These are phyloP conservation scores for Stereum hirsutum DNA, from an alignment of 1,284 basidiomycete genomes.

Conservation along the genomic window DNA sequence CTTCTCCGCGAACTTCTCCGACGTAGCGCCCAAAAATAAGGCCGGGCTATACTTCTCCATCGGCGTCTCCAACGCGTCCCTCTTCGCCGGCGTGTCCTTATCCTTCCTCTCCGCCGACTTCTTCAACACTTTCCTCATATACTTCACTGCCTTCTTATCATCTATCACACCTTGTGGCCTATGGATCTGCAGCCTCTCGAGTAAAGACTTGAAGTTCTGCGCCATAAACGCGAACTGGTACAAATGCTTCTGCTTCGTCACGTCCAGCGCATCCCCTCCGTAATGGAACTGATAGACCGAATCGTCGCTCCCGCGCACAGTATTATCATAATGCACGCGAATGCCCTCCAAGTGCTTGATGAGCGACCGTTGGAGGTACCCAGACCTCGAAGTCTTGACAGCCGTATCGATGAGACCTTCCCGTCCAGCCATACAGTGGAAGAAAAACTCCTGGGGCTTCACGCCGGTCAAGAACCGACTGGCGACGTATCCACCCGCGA, in stretches of 20 bases:
- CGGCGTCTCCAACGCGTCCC: conserved; percentile 59
- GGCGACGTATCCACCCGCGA: conserved; percentile 99
- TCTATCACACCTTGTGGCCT: conserved; percentile 56
- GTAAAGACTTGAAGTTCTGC: conserved; percentile 77
- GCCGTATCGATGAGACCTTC: conserved; percentile 99
- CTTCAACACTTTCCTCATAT: conserved; percentile 93
- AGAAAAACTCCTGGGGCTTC: conserved; percentile 99
- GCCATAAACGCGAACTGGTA: conserved; percentile 92
- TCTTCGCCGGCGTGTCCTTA: conserved; percentile 33
- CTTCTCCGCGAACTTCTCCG: conserved; percentile 84
- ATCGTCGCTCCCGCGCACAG: conserved; percentile 91
- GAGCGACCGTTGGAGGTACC: conserved; percentile 95
- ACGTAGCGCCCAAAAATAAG: conserved; percentile 83
- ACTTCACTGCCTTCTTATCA: conserved; percentile 56
- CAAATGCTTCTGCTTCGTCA: conserved; percentile 91
- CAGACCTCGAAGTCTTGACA: conserved; percentile 98
- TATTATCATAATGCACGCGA: conserved; percentile 96
- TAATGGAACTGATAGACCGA: conserved; percentile 96
- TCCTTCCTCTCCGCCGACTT: conserved; percentile 39
- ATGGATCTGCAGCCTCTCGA: conserved; percentile 65
- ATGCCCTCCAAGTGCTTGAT: conserved; percentile 99
- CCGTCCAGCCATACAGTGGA: conserved; percentile 99
- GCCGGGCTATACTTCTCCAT: conserved; percentile 77
- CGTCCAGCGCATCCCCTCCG: conserved; percentile 94
- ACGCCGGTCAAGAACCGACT: conserved; percentile 99